A percentile compares a stretch with the other conserved stretches of the same genome.
These are phyloP conservation scores for Nannochloropsis oceanica DNA, from an alignment of 108 stramenopile species.

Conservation along the genomic window DNA sequence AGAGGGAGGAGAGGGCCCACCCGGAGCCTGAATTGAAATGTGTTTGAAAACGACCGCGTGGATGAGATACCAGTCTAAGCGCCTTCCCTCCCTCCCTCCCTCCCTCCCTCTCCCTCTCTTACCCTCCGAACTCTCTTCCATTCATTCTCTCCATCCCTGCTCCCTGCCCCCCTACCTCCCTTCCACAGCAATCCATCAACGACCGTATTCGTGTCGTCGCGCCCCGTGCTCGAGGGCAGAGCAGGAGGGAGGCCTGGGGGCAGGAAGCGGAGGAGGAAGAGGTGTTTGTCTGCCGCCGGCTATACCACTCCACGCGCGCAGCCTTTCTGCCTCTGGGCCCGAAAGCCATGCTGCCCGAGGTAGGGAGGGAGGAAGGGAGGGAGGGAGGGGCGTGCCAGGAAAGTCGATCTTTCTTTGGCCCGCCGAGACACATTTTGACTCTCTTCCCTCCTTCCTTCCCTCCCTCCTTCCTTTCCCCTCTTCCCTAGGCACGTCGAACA, in stretches of 20 bases:
- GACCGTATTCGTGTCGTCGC: background rate
- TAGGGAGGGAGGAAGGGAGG: background rate
- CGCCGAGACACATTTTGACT: background rate
- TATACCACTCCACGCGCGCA: too few relatives aligned
- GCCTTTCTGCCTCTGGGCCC: too few relatives aligned
- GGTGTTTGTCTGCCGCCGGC: background rate
- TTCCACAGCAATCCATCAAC: background rate
- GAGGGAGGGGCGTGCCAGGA: background rate
- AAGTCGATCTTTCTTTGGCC: background rate
- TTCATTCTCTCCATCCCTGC: background rate
- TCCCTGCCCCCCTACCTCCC: background rate
- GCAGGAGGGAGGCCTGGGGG: background rate
- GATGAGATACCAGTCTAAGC: background rate
- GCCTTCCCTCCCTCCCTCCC: background rate
- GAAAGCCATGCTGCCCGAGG: too few relatives aligned
- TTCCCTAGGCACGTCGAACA: background rate
- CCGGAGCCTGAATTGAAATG: background rate
- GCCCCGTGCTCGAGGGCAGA: background rate
- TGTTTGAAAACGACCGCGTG: background rate
- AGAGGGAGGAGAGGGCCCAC: background rate
- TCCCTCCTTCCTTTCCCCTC: background rate
- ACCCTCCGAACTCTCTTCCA: background rate
- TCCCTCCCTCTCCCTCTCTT: background rate
- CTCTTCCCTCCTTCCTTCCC: background rate
- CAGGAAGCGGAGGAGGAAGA: background rate